phyloP scores from a whole-genome alignment of 441 rosid species.

The Adansonia gregorii region DNA sequence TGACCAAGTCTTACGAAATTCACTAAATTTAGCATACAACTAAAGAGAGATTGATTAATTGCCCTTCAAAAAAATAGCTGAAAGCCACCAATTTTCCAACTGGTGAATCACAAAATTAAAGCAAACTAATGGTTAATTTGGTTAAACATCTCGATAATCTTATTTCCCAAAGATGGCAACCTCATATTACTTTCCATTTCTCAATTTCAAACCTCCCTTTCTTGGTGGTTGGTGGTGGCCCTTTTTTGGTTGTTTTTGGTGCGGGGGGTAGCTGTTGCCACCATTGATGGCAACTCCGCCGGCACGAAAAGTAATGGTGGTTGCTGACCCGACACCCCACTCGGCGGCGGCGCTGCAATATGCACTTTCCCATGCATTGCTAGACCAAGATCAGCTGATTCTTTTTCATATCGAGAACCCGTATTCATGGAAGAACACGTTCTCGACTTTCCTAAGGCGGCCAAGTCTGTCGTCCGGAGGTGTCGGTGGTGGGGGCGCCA shows the following conservation, averaged over 20 bases:
- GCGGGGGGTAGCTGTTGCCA: background rate
- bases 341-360: constrained; percentile 52
- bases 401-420: no score
- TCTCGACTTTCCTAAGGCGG: no score
- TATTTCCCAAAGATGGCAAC: background rate
- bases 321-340: constrained; percentile 49
- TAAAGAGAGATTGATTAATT: background rate
- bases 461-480: no score
- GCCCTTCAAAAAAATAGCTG: background rate
- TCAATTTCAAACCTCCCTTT: background rate
- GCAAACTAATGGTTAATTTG: background rate
- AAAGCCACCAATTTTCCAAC: background rate
- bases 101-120: constrained; percentile 1
- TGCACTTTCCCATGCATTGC: constrained; percentile 9
- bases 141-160: background rate
- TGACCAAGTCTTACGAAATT: constrained; percentile 9
- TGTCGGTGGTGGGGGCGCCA: no score
- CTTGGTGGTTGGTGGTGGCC: background rate
- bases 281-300: constrained; percentile 37
- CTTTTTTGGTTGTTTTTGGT: background rate
- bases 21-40: background rate
- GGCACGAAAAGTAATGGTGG: constrained; percentile 46
- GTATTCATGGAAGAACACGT: no score
- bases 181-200: constrained; percentile 10
- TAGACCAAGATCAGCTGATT: no score